Conservation (phyloP, 1,139 yeast genomes). For the Lodderomyces beijingensis region DNA sequence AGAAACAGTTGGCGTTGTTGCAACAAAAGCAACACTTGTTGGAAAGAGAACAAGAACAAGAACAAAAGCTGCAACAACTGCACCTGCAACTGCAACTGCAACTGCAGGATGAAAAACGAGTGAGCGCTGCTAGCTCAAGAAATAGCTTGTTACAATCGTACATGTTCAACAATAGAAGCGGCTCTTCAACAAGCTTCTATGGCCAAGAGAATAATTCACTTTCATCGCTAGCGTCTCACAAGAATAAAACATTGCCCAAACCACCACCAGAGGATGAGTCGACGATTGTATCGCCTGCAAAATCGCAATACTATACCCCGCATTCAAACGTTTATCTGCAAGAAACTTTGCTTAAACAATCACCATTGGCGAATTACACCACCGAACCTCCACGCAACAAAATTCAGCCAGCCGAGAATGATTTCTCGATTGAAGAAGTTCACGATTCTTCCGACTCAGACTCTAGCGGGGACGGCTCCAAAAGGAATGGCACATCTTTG, state of each 20-base stretch:
- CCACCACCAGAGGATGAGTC: slow-evolving; percentile 18
- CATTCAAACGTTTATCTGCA: neutral
- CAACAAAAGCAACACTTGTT: slow-evolving; percentile 10
- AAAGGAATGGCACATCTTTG: slow-evolving; percentile 9
- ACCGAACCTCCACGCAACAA: neutral
- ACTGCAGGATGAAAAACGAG: slow-evolving; percentile 6
- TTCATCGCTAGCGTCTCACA: slow-evolving; percentile 17
- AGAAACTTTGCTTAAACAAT: neutral
- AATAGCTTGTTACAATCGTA: slow-evolving; percentile 13
- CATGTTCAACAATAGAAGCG: slow-evolving; percentile 6
- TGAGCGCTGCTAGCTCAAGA: slow-evolving; percentile 11
- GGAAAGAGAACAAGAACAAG: slow-evolving; percentile 8
- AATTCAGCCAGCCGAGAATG: slow-evolving; percentile 14
- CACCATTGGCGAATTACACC: neutral
- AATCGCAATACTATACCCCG: too few relatives aligned
- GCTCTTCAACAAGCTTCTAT: slow-evolving; percentile 8
- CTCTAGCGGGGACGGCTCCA: slow-evolving; percentile 10
- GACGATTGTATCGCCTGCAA: neutral
- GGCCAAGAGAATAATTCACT: slow-evolving; percentile 10
- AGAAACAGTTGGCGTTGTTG: slow-evolving; percentile 26
- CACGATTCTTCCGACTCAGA: slow-evolving; percentile 31
- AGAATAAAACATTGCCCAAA: slow-evolving; percentile 29
- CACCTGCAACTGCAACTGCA: too few relatives aligned
- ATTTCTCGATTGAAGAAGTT: slow-evolving; percentile 40
- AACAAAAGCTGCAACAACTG: too few relatives aligned